These are phyloP conservation scores for Alternaria arbusti DNA, from an alignment of 2,329 filamentous ascomycete species.

Conservation along the genomic window DNA sequence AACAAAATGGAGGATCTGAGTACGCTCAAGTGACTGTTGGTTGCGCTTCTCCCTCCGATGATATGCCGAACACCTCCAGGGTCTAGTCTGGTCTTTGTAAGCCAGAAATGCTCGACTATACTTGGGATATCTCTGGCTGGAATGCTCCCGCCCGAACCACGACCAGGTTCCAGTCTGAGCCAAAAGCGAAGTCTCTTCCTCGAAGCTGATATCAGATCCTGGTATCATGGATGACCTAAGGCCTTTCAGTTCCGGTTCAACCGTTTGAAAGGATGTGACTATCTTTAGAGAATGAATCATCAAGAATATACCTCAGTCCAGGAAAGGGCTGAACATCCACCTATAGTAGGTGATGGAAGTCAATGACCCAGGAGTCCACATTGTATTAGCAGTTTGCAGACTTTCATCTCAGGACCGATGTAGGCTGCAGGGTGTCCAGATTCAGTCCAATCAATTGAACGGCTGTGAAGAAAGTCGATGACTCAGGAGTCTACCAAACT, in stretches of 20 bases:
- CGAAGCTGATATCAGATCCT: neutral
- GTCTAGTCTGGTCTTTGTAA: neutral
- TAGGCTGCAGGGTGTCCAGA: neutral
- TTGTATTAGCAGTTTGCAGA: neutral
- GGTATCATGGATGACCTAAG: neutral
- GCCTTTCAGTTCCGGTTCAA: neutral
- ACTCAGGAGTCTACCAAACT: neutral
- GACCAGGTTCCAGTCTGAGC: neutral
- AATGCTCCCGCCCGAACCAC: neutral
- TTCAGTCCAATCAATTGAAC: neutral
- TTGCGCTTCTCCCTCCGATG: neutral
- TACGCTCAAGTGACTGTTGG: neutral
- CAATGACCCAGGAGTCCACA: neutral
- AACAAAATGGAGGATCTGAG: neutral
- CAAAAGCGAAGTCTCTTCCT: neutral
- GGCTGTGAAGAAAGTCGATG: neutral
- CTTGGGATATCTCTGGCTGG: neutral
- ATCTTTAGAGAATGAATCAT: neutral
- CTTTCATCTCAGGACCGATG: neutral
- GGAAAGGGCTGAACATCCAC: neutral
- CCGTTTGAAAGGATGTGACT: neutral
- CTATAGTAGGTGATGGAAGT: neutral
- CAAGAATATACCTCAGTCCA: neutral
- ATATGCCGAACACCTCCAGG: neutral
- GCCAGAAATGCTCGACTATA: neutral